These are phyloP conservation scores for Solanum bukasovii DNA, from an alignment of 257 asterid genomes.

Conservation along the genomic window DNA sequence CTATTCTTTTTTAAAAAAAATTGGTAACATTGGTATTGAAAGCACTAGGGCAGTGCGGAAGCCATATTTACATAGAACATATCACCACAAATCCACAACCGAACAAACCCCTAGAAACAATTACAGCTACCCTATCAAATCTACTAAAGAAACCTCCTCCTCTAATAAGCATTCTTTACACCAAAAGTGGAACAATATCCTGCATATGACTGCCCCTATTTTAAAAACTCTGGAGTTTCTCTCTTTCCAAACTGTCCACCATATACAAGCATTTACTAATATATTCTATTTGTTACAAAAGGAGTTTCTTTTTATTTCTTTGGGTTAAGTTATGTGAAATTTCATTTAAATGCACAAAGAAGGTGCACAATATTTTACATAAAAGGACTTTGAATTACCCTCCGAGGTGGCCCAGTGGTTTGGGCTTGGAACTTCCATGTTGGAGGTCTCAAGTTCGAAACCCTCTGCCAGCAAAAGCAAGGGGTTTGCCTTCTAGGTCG, in stretches of 20 bases:
- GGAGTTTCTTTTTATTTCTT: not conserved
- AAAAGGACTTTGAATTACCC: not conserved
- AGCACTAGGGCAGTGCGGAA: not conserved
- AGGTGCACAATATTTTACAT: not conserved
- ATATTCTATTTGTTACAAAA: not conserved
- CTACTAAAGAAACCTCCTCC: not conserved
- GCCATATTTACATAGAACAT: not conserved
- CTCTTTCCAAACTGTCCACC: not conserved
- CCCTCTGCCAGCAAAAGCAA: no score
- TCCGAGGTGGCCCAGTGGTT: not conserved
- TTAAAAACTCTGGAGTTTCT: rapidly evolving
- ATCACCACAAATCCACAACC: not conserved
- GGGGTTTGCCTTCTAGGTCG: no score
- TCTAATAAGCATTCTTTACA: not conserved
- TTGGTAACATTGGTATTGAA: not conserved
- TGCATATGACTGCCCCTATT: not conserved
- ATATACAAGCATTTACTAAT: not conserved
- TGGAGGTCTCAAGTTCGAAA: no score
- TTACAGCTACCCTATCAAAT: not conserved
- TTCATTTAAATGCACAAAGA: not conserved
- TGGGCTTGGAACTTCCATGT: no score
- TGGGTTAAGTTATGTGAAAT: not conserved
- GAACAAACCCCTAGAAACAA: not conserved
- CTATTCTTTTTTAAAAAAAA: not conserved
- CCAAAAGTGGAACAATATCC: not conserved